Evolutionary conservation across 2,329 filamentous ascomycete genomes (phyloP), one percentile per base, ranked within the genome.

Genomic region (Cytospora mali): DNA sequence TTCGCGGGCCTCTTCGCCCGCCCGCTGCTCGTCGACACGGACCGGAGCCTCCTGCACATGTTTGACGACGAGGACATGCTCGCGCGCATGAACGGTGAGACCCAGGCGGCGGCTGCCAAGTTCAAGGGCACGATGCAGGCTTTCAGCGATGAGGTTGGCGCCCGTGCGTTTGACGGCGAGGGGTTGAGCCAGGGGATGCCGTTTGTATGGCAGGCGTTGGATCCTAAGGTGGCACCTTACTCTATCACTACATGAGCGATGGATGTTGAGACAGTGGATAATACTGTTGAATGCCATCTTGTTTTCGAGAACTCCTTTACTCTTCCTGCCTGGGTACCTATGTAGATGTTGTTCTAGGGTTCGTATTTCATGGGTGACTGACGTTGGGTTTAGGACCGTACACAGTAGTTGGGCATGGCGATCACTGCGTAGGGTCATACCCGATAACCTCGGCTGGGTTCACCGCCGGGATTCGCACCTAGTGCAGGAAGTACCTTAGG

Each of bases 121-220:
- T 81, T 80, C 66, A 71, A 71, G 67, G 58, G 42, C 13, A 64
- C 66, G 21, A 80, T 82, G 77, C 54, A 69, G 59, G 64, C 50
- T 4, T 73, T 80, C 49, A 80, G 79, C 67, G 58, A 68, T 3
- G 66, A 70, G 29, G 69, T 81, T 11, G 69, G 69, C n/a, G 69
- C 62, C 6, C 73, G 77, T n/a, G 64, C 25, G 0, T 82, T 83
- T 69, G 78, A 78, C 63, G 62, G 61, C 3, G 53, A 77, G 6
- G 80, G 80, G 0, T 71, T 82, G 51, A 75, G 73, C 66, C 73
- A 76, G 64, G 79, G 79, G 2, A 81, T 80, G 79, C 80, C 80
- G 7, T 81, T 81, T 64, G 52, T 81, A 1, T 82, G 73, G 68
- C 65, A 65, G 60, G 67, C 62, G 13, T 42, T 69, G 48, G 66